Conservation (phyloP, 768 basidiomycete genomes). For the Clitopilus passeckerianus region DNA sequence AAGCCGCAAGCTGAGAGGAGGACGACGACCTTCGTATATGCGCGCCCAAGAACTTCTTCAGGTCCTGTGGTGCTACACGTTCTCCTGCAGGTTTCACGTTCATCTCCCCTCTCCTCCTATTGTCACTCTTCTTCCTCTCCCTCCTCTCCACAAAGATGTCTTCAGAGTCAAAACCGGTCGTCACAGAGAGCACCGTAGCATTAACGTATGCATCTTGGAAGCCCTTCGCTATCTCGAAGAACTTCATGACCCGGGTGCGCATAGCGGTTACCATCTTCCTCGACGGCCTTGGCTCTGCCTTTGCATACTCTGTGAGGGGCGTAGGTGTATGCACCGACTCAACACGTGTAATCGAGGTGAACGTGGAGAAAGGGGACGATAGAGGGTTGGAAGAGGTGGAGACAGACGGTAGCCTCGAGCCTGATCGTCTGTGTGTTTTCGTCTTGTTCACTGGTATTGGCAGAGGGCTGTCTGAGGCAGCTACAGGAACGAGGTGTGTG, state of each 20-base stretch:
- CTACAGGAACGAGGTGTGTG: conserved; percentile 27
- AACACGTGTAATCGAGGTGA: neutral
- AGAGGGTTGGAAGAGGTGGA: neutral
- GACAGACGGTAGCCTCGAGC: neutral
- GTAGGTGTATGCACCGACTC: neutral
- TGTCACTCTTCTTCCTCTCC: conserved; percentile 5
- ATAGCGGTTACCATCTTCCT: conserved; percentile 13
- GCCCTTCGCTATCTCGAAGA: conserved; percentile 49
- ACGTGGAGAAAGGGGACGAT: neutral
- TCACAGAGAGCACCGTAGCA: conserved; percentile 46
- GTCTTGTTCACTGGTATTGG: conserved; percentile 3
- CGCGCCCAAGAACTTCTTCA: neutral
- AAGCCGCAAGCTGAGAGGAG: neutral
- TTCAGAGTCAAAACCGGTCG: conserved; percentile 23
- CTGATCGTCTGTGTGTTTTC: neutral
- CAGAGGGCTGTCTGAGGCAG: conserved; percentile 33
- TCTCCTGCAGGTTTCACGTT: neutral
- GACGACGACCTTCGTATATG: neutral
- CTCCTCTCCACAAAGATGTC: conserved; percentile 6
- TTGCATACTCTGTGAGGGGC: neutral
- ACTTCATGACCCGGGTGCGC: conserved; percentile 21
- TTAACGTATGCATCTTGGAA: conserved; percentile 56
- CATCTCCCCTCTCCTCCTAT: neutral
- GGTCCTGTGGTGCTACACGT: neutral
- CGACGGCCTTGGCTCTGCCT: neutral